Percentiles rank a stretch among this genome's conserved stretches.
Evolutionary conservation across 495 filamentous ascomycete species (phyloP).

Genomic region (Delitschia confertaspora): DNA sequence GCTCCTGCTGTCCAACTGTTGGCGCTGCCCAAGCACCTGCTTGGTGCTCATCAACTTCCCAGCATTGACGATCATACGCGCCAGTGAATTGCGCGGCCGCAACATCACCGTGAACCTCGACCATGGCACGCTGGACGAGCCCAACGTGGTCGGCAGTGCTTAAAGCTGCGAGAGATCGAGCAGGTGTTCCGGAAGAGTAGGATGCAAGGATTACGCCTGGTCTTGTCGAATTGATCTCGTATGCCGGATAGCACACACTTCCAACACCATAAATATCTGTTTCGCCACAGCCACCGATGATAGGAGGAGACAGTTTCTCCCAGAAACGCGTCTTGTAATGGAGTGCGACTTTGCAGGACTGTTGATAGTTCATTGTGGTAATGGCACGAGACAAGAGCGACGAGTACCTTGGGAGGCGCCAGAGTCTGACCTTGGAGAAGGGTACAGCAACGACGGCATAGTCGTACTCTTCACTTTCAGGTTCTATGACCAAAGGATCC

Average conservation of each 20-base stretch:
- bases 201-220: conserved; percentile 55
- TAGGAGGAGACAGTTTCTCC: conserved; percentile 54
- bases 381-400: conserved; percentile 52
- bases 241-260: conserved; percentile 54
- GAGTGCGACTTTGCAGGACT: conserved; percentile 57
- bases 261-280: conserved; percentile 53
- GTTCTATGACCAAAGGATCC: conserved; percentile 19
- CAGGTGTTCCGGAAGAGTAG: conserved; percentile 43
- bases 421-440: conserved; percentile 45
- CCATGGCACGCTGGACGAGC: conserved; percentile 49
- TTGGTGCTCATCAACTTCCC: conserved; percentile 25
- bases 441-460: conserved; percentile 57
- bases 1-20: conserved; percentile 49
- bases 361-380: conserved; percentile 46
- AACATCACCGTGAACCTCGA: conserved; percentile 51
- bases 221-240: conserved; percentile 52
- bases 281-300: conserved; percentile 52
- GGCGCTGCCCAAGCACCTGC: conserved; percentile 31
- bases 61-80: conserved; percentile 16
- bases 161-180: conserved; percentile 39
- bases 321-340: conserved; percentile 59
- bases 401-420: conserved; percentile 38
- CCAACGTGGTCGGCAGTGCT: conserved; percentile 47
- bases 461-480: conserved; percentile 43
- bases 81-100: conserved; percentile 42